Conservation (phyloP, 164 flowering plant species). For the Tetrastigma voinierianum region DNA sequence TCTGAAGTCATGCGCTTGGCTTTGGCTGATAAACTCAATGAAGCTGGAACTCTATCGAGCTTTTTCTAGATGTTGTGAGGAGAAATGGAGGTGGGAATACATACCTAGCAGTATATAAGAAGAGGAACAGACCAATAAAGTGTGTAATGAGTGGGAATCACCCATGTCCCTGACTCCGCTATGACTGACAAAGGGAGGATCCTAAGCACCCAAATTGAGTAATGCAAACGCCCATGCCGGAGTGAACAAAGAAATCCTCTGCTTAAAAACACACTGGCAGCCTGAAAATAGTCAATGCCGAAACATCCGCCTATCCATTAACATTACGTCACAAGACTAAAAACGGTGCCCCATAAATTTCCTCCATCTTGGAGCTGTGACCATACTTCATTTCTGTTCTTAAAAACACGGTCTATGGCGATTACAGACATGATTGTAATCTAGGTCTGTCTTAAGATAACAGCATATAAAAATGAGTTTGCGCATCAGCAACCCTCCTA, state of each 20-base stretch:
- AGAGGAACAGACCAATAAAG: slow-evolving; percentile 68
- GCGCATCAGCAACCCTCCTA: slow-evolving; percentile 54
- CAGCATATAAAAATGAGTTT: slow-evolving; percentile 46
- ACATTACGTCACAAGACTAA: slow-evolving; percentile 51
- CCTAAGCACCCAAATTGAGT: slow-evolving; percentile 47
- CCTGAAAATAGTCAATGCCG: slow-evolving; percentile 38
- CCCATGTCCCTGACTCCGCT: slow-evolving; percentile 56
- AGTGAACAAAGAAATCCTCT: slow-evolving; percentile 48
- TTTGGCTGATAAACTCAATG: too few species aligned
- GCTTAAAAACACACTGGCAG: slow-evolving; percentile 62
- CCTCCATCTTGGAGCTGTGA: slow-evolving; percentile 28
- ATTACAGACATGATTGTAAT: slow-evolving; percentile 36
- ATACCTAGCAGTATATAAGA: slow-evolving; percentile 56
- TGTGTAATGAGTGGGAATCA: slow-evolving; percentile 49
- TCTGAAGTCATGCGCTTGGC: too few species aligned
- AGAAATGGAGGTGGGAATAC: background rate
- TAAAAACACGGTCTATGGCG: slow-evolving; percentile 34
- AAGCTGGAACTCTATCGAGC: too few species aligned
- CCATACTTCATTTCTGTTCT: slow-evolving; percentile 38
- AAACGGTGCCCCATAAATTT: slow-evolving; percentile 49
- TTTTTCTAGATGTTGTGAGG: too few species aligned
- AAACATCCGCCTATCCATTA: slow-evolving; percentile 56
- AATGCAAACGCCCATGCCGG: slow-evolving; percentile 62
- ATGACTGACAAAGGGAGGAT: slow-evolving; percentile 58
- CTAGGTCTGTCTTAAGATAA: slow-evolving; percentile 40